Evolutionary conservation across 108 stramenopile genomes (phyloP), one percentile per base, ranked within the genome.

Genomic region (Cyclotella atomus): DNA sequence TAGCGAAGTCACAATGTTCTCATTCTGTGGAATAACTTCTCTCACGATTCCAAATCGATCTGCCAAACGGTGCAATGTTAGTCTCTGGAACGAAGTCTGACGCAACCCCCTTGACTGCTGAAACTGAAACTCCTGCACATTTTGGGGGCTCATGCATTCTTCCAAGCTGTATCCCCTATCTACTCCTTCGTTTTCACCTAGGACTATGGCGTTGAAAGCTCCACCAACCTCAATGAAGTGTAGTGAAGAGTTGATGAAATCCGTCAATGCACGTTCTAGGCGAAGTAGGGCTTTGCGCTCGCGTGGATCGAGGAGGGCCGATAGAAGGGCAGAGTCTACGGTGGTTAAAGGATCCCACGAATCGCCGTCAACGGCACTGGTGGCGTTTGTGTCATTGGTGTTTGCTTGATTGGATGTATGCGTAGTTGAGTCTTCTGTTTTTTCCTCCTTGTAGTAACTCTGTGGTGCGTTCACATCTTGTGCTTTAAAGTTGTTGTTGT

Each of bases 21-120:
- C 8, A 29, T 36, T 23, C 4, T n/a, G 21, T 9, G 49, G 64
- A 16, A 76, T 77, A 12, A 85, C 75, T 62, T 92, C 91, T 29
- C 95, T 78, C 25, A 82, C 47, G 68, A 97, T 91, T 43, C 71
- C 52, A 68, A 97, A 97, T 9, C 97, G 86, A 81, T 94, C 93
- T 23, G 92, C 91, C 46, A 97, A 80, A 24, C 97, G 94, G 81
- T 97, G 95, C 43, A 94, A 54, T 55, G 94, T 71, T 24, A 90
- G 81, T 47, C 97, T 79, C 65, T 97, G 97, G 74, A 96, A 97
- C 47, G 84, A 85, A 19, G 94, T 92, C 64, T 88, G 88, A 25
- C 82, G 41, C 73, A 72, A 20, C 50, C 70, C 82, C 10, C 68
- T 68, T 34, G 68, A 65, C 23, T 80, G 84, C 38, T 77, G 77